Evolutionary conservation across 2,329 filamentous ascomycete species (phyloP), one percentile per base, ranked within the genome.

Genomic region (Fusarium poae): DNA sequence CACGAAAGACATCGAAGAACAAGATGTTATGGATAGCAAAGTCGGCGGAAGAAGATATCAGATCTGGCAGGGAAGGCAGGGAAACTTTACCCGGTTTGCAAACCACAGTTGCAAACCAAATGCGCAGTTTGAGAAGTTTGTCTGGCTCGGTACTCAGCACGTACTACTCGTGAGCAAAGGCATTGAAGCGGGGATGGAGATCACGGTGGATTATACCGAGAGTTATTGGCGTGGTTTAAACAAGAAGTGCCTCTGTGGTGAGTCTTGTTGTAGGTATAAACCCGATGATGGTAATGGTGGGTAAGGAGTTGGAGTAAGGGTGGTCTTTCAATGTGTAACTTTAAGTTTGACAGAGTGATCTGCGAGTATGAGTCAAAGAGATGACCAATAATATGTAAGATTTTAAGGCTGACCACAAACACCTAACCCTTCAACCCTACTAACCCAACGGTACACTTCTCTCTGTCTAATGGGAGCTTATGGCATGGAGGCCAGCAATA

Each of bases 381-480:
- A 21, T 16, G 25, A 18, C 49, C 49, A 51, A 40, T 51, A 18
- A 30, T 20, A 21, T 13, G 42, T 39, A 9, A 39, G 30, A 48
- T 25, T 46, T 9, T 39, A 39, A 34, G 52, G 52, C 25, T 48
- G 32, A 55, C 32, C 16, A 8, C 12, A n/a, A 54, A 54, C 45
- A 54, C 40, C 51, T 54, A 54, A 54, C 51, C 40, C 40, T 54
- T 54, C 21, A 54, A 54, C 51, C 40, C 51, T 54, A 45, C 42
- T 55, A 40, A 48, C 52, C 52, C 25, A 55, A 40, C 32, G n/a
- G 52, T 56, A 48, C 32, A 56, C 32, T 48, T 56, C 43, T 56
- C 23, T 56, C 52, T 40, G 43, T 48, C 52, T 55, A 39, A 55
- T 48, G 32, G 52, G 52, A 55, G 42, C 52, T 48, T 48, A 55